phyloP scores from a whole-genome alignment of 176 grass and related monocot genomes.

The Canna indica region DNA sequence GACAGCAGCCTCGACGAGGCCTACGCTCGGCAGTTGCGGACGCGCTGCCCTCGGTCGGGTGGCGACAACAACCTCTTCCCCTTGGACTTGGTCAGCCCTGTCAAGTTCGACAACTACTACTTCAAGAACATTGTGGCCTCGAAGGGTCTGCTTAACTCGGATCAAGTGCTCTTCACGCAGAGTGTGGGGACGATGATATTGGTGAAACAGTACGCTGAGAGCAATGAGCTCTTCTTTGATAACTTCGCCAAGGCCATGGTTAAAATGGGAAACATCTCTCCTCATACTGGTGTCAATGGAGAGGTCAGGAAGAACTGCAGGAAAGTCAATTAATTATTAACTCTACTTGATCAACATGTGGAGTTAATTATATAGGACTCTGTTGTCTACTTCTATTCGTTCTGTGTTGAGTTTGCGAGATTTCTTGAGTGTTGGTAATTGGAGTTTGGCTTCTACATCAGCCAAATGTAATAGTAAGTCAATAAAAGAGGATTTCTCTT shows the following conservation, averaged over 20 bases:
- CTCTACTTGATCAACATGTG: neutral
- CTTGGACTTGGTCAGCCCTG: constrained; percentile 39
- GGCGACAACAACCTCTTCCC: constrained; percentile 83
- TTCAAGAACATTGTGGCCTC: constrained; percentile 59
- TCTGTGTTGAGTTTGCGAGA: no score
- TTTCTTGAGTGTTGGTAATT: no score
- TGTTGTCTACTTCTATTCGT: no score
- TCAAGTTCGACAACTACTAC: constrained; percentile 84
- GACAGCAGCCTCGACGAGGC: constrained; percentile 48
- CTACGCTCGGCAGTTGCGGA: constrained; percentile 36
- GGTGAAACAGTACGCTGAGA: constrained; percentile 58
- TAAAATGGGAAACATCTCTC: constrained; percentile 79
- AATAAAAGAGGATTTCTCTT: no score
- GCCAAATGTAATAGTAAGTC: no score
- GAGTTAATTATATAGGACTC: no score
- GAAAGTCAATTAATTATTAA: constrained; percentile 33
- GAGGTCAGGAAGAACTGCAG: constrained; percentile 94
- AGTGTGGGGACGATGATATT: constrained; percentile 40
- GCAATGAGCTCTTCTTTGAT: constrained; percentile 60
- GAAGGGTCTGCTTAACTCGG: constrained; percentile 79
- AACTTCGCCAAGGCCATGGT: constrained; percentile 85
- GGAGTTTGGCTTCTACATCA: no score
- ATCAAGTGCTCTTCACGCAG: constrained; percentile 63
- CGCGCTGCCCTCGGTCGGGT: constrained; percentile 56
- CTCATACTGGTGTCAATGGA: constrained; percentile 45